A percentile compares a stretch with the other conserved stretches of the same genome.
phyloP scores from a whole-genome alignment of 2,329 filamentous ascomycete species.

The Penicillium rolfsii region DNA sequence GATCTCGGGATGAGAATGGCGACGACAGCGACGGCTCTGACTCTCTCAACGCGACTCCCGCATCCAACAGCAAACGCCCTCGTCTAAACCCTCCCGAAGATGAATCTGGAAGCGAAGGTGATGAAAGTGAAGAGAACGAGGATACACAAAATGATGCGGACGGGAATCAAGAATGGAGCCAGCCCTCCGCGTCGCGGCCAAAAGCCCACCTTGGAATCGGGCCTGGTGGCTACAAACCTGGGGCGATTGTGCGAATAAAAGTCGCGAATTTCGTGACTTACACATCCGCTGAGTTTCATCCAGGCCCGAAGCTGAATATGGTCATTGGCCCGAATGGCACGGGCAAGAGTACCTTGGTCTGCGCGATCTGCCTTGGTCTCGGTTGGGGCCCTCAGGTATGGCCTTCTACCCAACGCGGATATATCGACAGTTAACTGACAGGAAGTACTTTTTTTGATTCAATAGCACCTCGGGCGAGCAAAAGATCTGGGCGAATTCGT shows the following conservation, averaged over 20 bases:
- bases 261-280: slow-evolving; percentile 94
- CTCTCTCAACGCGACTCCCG: slow-evolving; percentile 1
- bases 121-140: background rate
- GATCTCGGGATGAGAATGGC: slow-evolving; percentile 32
- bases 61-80: slow-evolving; percentile 13
- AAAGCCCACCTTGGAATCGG: slow-evolving; percentile 16
- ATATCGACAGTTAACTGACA: background rate
- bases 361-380: slow-evolving; percentile 90
- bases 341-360: slow-evolving; percentile 95
- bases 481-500: slow-evolving; percentile 87
- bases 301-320: slow-evolving; percentile 95
- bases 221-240: slow-evolving; percentile 55
- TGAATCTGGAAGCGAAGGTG: slow-evolving; percentile 1
- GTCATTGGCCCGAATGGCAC: slow-evolving; percentile 98
- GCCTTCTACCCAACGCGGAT: background rate
- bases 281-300: slow-evolving; percentile 84
- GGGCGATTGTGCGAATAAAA: slow-evolving; percentile 85
- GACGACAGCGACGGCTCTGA: slow-evolving; percentile 9
- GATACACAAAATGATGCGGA: slow-evolving; percentile 5
- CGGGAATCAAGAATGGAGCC: slow-evolving; percentile 1
- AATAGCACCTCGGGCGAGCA: slow-evolving; percentile 76
- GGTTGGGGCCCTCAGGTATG: slow-evolving; percentile 73
- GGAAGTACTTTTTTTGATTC: background rate
- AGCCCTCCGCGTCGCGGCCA: slow-evolving; percentile 7
- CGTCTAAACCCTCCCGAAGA: slow-evolving; percentile 9